Conservation (phyloP, 768 basidiomycete genomes). For the Tricholoma matsutake region DNA sequence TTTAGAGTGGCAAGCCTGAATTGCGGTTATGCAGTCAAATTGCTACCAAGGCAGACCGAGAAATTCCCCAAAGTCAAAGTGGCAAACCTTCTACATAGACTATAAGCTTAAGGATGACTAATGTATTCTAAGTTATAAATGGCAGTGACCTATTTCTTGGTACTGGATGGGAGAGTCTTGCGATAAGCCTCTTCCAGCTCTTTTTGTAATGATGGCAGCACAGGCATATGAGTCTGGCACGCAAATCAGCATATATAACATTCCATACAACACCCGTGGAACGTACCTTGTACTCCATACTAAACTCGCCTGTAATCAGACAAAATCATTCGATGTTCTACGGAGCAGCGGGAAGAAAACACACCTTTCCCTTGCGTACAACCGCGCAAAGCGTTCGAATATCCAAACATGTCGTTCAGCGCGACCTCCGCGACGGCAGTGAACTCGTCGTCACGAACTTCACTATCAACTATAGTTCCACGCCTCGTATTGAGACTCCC, state of each 20-base stretch:
- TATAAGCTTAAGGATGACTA: background rate
- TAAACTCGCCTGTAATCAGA: slow-evolving; percentile 58
- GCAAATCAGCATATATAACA: slow-evolving; percentile 7
- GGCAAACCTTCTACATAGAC: too few relatives aligned
- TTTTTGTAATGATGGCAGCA: slow-evolving; percentile 81
- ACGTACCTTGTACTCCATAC: slow-evolving; percentile 74
- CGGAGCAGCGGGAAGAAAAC: background rate
- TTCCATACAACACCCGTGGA: background rate
- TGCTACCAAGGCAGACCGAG: background rate
- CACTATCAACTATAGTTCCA: slow-evolving; percentile 93
- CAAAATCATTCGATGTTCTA: background rate
- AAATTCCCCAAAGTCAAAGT: background rate
- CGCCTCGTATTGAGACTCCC: slow-evolving; percentile 90
- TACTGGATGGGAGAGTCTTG: background rate
- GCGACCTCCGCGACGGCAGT: slow-evolving; percentile 88
- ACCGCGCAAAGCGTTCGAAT: slow-evolving; percentile 89
- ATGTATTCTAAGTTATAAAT: background rate
- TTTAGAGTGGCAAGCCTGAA: too few relatives aligned
- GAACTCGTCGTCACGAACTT: slow-evolving; percentile 97
- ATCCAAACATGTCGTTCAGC: slow-evolving; percentile 98
- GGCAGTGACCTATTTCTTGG: slow-evolving; percentile 57
- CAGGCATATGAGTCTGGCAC: slow-evolving; percentile 70
- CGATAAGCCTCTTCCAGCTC: slow-evolving; percentile 65
- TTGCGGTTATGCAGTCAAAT: too few relatives aligned
- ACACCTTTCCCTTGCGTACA: slow-evolving; percentile 94